Conservation (phyloP, 192 early-diverging fungal species). For the Gorgonomyces haynaldii region DNA sequence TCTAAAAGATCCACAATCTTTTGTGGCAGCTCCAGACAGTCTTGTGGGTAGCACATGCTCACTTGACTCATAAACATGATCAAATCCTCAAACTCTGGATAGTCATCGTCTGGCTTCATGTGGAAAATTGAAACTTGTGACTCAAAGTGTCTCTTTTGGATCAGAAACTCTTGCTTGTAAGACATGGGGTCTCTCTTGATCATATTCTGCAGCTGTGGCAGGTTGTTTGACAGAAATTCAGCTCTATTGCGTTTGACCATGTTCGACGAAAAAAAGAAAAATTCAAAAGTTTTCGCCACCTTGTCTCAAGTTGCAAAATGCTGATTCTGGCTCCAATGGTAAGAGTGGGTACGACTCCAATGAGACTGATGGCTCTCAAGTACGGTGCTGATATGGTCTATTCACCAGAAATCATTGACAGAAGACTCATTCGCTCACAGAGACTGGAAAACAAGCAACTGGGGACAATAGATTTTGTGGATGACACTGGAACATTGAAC, state of each 20-base stretch:
- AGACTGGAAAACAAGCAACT: slow-evolving; percentile 56
- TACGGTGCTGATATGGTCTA: slow-evolving; percentile 93
- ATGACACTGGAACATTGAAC: slow-evolving; percentile 43
- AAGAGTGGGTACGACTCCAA: slow-evolving; percentile 79
- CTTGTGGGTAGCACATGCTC: slow-evolving; percentile 72
- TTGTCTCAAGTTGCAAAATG: no score
- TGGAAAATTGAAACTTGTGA: slow-evolving; percentile 75
- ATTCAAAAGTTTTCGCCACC: background rate
- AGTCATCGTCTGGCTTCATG: slow-evolving; percentile 60
- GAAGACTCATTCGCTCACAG: slow-evolving; percentile 59
- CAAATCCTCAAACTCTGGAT: slow-evolving; percentile 73
- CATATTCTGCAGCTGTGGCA: slow-evolving; percentile 96
- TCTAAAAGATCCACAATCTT: slow-evolving; percentile 75
- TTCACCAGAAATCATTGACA: slow-evolving; percentile 82
- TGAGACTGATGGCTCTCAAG: slow-evolving; percentile 69
- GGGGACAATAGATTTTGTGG: slow-evolving; percentile 64
- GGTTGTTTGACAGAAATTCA: slow-evolving; percentile 58
- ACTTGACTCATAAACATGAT: slow-evolving; percentile 78
- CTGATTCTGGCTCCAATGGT: slow-evolving; percentile 95
- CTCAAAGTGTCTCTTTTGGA: slow-evolving; percentile 88
- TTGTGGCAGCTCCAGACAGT: slow-evolving; percentile 61
- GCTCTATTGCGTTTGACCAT: slow-evolving; percentile 56
- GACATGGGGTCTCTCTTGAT: slow-evolving; percentile 90
- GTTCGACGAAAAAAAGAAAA: slow-evolving; percentile 9
- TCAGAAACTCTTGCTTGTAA: slow-evolving; percentile 87